These are phyloP conservation scores for Scedosporium apiospermum DNA, from an alignment of 2,329 filamentous ascomycete species.

Conservation along the genomic window DNA sequence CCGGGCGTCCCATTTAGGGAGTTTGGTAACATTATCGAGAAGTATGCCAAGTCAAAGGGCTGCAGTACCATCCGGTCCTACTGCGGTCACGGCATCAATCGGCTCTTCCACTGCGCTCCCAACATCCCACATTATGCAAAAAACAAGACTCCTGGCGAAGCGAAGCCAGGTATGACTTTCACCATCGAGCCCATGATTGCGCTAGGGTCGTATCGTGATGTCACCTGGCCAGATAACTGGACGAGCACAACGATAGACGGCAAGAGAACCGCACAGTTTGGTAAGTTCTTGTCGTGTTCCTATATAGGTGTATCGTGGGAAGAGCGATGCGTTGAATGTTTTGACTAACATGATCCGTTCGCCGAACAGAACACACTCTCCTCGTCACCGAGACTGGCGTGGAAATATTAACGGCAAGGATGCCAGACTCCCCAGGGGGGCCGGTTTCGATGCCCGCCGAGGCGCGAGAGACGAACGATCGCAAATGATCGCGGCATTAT, in stretches of 20 bases:
- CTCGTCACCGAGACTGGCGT: constrained; percentile 78
- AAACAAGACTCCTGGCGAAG: constrained; percentile 92
- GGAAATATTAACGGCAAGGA: constrained; percentile 69
- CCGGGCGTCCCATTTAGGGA: constrained; percentile 88
- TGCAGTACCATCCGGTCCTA: constrained; percentile 95
- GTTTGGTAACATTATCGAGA: constrained; percentile 91
- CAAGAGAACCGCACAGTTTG: constrained; percentile 84
- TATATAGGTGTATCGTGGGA: not conserved
- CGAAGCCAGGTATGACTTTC: constrained; percentile 96
- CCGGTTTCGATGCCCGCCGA: constrained; percentile 47
- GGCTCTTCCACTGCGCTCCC: constrained; percentile 84
- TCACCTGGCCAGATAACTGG: constrained; percentile 99
- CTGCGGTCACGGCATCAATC: constrained; percentile 92
- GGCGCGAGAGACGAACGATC: not conserved
- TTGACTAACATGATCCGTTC: not conserved
- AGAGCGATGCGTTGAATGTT: not conserved
- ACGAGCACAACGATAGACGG: constrained; percentile 91
- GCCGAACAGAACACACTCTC: constrained; percentile 56
- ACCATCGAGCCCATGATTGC: constrained; percentile 99
- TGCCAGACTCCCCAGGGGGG: constrained; percentile 66
- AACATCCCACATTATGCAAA: constrained; percentile 97
- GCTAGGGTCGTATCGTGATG: constrained; percentile 79
- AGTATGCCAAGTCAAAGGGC: constrained; percentile 73
- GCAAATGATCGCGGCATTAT: not conserved
- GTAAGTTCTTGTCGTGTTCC: constrained; percentile 35